Evolutionary conservation across 345 rosid species (phyloP), one percentile per base, ranked within the genome.

Genomic region (Bruguiera parviflora): DNA sequence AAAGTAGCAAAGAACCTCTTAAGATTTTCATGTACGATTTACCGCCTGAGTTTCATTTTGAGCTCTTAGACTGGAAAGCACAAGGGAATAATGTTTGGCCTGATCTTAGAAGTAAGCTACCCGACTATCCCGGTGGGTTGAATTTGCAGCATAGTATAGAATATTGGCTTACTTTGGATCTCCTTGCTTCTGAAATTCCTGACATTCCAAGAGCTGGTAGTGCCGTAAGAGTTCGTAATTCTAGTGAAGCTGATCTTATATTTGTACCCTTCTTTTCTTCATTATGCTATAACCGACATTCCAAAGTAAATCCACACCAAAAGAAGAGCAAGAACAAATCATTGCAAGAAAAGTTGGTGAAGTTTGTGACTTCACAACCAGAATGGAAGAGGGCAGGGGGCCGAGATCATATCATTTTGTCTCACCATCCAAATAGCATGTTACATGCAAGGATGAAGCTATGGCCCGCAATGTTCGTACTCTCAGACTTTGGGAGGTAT

Each of bases 351-450:
- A 90, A 83, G 67, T 51, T 87, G 85, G 94, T 95, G 43, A 70
- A 56, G 37, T 84, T 69, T 58, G 65, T 95, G 73, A 88, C 84
- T 28, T 68, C 82, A 1, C 96, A 85, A 46, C 72, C 71, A 72
- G 91, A 90, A 71, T 95, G 99, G 99, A 90, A 83, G 80, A 76
- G 65, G 71, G 87, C 92, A 3, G 88, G 92, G 21, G 99, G 98
- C 0, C 74, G 73, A 58, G 89, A 95, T 76, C 99, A 95, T 77
- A 63, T 92, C 20, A 66, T 95, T 29, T 58, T 89, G 81, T 97
- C 99, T 53, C 99, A 95, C 77, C 99, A 95, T 77, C 99, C 99
- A 0, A 95, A 92, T 67, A 95, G 99, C 71, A 81, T 95, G 96
- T 69, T 86, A 25, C 72, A 74, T 75, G 97, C 92, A 21, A 86